Base-by-base conservation (phyloP, 2,329 filamentous ascomycete genomes). In the Hymenoscyphus infarciens region DNA sequence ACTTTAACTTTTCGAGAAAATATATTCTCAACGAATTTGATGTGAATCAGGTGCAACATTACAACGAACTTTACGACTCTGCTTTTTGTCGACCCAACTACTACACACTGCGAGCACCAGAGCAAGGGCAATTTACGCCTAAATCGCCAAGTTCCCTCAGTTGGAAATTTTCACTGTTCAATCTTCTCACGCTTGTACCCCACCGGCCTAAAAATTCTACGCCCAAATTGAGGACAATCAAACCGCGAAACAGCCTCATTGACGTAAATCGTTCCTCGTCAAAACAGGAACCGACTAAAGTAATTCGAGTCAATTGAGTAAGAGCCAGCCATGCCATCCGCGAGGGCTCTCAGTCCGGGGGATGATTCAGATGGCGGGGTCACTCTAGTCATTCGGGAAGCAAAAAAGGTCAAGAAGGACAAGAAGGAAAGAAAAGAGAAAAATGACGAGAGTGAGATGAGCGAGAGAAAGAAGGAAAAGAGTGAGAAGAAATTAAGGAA, bases 401-500 rank as follows among this genome's bases (percentile, higher is more conserved):
- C 25, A 33, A 55, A 55, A 29, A 55, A 33, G 53, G 13, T 2
- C 16, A 55, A 33, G 53, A 55, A 55, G 25, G 53, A 55, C 11
- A 55, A 29, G 16, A 29, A 29, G 7, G 29, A 33, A 19, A 55
- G 16, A 10, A 31, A 11, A 4, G 58, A 60, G 22, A 52, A 52
- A 13, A 45, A 15, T 27, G 58, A 54, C 13, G 39, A 45, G 11
- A 61, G 31, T 19, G n/a, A 38, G 5, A 64, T 56, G 59, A 61
- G 59, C 22, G 49, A 60, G 27, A 64, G 59, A 29, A 55, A 54
- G 39, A 19, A 11, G 11, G 49, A 60, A 22, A 49, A 49, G 29
- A 45, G 22, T 27, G 58, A 54, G 31, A 55, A 45, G 11, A 64
- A 45, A 22, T 10, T 33, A 4, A 64, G 56, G 56, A 64, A 61